A percentile compares a stretch with the other conserved stretches of the same genome.
Evolutionary conservation across 2,329 filamentous ascomycete species (phyloP).

Genomic region (Chrysoporthe deuterocubensis): DNA sequence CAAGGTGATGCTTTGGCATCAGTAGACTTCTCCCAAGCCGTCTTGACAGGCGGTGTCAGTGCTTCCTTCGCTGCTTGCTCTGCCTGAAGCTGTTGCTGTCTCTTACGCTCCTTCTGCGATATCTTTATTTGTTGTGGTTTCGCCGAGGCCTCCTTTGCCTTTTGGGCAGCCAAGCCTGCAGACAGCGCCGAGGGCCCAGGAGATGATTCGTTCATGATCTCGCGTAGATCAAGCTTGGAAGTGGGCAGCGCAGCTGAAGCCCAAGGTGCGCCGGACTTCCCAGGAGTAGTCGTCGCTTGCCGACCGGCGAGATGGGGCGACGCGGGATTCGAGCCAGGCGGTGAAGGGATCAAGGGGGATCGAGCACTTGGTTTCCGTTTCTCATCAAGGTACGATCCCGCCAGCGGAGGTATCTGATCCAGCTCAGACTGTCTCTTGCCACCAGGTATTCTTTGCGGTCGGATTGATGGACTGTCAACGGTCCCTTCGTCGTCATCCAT

Average conservation of each 20-base stretch:
- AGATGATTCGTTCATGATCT: conserved; percentile 71
- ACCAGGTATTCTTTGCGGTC: conserved; percentile 32
- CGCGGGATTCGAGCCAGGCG: conserved; percentile 27
- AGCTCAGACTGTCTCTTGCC: conserved; percentile 33
- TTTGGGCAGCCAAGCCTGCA: conserved; percentile 57
- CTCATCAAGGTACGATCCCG: conserved; percentile 44
- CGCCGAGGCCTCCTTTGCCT: conserved; percentile 42
- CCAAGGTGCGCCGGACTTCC: conserved; percentile 50
- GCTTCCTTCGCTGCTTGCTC: conserved; percentile 48
- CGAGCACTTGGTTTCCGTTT: conserved; percentile 42
- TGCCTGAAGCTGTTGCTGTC: conserved; percentile 71
- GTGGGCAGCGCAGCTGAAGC: conserved; percentile 55
- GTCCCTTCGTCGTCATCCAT: conserved; percentile 79
- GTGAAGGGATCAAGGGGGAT: conserved; percentile 9
- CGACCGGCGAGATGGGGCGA: conserved; percentile 19
- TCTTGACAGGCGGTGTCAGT: conserved; percentile 39
- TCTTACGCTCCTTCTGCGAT: conserved; percentile 92
- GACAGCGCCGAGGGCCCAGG: conserved; percentile 56
- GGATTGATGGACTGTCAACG: conserved; percentile 38
- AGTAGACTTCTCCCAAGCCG: conserved; percentile 50
- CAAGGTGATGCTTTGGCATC: conserved; percentile 62
- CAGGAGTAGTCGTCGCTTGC: conserved; percentile 25
- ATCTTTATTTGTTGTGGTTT: conserved; percentile 61
- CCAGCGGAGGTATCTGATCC: conserved; percentile 38
- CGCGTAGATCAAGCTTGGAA: conserved; percentile 72